Evolutionary conservation across 2,329 filamentous ascomycete species (phyloP), one percentile per base, ranked within the genome.

Genomic region (Fragosphaeria purpurea): DNA sequence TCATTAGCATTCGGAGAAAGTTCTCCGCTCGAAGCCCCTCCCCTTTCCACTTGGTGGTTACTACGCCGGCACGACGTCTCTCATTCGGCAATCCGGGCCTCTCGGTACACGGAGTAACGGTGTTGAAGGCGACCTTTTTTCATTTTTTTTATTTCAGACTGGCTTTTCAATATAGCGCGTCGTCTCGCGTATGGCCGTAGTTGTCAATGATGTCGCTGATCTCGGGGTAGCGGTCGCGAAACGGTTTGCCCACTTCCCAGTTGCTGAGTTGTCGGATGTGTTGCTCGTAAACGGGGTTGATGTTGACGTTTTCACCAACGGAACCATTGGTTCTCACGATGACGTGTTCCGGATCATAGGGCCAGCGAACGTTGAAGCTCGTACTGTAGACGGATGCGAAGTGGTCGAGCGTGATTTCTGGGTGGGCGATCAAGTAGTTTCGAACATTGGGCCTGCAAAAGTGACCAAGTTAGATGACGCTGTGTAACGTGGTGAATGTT

Each of bases 281-380:
- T 44, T 63, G 59, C 41, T 63, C 60, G 48, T 60, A 63, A 12
- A 64, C 59, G 1, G 62, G 62, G 47, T 64, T 63, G 31, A 61
- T 62, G 3, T 53, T 51, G 9, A 59, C 55, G 1, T 58, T 50
- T 1, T 51, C 52, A 13, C 53, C 57, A 3, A 54, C 52, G 2
- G 48, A 50, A 13, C 50, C 52, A 9, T 55, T 47, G 4, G 54
- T 57, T 3, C 22, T 22, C 8, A 64, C 48, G 1, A 64, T 53
- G 4, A 63, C 60, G 5, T 60, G 57, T 0, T 57, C 53, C 7
- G 60, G 60, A 41, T 64, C 60, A 34, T 63, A 63, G 0, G 59
- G 58, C 62, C 62, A 65, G 48, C 59, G 62, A 22, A 65, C 49
- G 33, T 55, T 56, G n/a, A 64, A 62, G 41, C 61, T 61, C 10